phyloP scores from a whole-genome alignment of 2,329 filamentous ascomycete genomes.

The Aspergillus niger region DNA sequence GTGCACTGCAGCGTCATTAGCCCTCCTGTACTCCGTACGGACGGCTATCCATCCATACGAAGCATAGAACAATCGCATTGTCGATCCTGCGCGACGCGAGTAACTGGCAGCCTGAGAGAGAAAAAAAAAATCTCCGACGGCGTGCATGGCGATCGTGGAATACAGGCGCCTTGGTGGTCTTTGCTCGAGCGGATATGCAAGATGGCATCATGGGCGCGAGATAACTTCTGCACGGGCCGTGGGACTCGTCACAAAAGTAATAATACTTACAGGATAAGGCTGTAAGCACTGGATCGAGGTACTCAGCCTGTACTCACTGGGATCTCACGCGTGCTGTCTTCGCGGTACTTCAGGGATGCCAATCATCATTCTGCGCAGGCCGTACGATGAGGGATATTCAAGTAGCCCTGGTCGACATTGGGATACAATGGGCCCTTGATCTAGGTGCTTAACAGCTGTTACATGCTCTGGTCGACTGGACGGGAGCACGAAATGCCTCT shows the following conservation, averaged over 20 bases:
- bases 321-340: background rate
- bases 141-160: background rate
- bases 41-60: background rate
- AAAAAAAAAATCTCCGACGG: slow-evolving; percentile 8
- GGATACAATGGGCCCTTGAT: background rate
- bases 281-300: background rate
- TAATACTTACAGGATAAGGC: background rate
- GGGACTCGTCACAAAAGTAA: background rate
- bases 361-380: too few relatives aligned
- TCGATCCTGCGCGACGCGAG: slow-evolving; percentile 8
- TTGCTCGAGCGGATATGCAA: slow-evolving; percentile 2
- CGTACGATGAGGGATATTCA: background rate
- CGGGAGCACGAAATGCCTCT: background rate
- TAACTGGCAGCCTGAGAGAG: slow-evolving; percentile 1
- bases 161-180: background rate
- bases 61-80: slow-evolving; percentile 8
- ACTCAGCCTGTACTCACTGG: background rate
- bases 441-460: background rate
- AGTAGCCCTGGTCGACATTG: background rate
- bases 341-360: background rate
- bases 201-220: slow-evolving; percentile 8
- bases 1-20: slow-evolving; percentile 1
- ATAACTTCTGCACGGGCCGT: background rate
- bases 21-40: background rate
- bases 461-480: background rate